Evolutionary conservation across 306 rosid species (phyloP), one percentile per base, ranked within the genome.

Genomic region (Carpinus viminea): DNA sequence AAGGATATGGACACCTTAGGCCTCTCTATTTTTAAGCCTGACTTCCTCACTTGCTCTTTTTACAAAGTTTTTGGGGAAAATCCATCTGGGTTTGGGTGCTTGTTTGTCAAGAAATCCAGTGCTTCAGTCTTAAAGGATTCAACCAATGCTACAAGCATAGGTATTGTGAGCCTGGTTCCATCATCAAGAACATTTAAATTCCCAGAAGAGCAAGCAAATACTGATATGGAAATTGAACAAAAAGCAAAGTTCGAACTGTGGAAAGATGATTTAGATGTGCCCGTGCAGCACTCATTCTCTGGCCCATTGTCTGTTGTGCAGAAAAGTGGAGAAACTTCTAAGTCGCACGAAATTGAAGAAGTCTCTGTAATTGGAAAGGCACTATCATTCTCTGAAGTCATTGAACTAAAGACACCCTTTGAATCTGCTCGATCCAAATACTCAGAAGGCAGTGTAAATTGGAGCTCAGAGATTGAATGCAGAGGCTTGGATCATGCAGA

Each of bases 401-500:
- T 51, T 73, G 89, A 84, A 66, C 18, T 62, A 26, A 74, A 60
- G n/a, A 76, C 64, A 17, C 38, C 75, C n/a, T 26, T 66, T 4
- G 81, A 47, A 74, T 78, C 90, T 34, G 59, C 60, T 70, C 59
- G 77, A 59, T 66, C 79, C 17, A 38, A 76, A 60, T 78, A 60
- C 34, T 72, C 28, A 24, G 81, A 34, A 84, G 74, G 21, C 15
- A 24, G 13, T 2, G n/a, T 36, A 56, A 68, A 26, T 62, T 75
- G 50, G 17, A 73, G 71, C 47, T 61, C 78, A 24, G 90, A 75
- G 57, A 76, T 84, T 54, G 89, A 81, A 1, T 90, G 91, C 43
- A 87, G 85, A 56, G 97, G 96, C 36, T 86, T 94, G 78, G 97
- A 94, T 51, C 92, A 92, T 45, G 98, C 96, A 45, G 92, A 94